phyloP scores from a whole-genome alignment of 371 early-diverging fungal genomes.

The Capniomyces stellatus region DNA sequence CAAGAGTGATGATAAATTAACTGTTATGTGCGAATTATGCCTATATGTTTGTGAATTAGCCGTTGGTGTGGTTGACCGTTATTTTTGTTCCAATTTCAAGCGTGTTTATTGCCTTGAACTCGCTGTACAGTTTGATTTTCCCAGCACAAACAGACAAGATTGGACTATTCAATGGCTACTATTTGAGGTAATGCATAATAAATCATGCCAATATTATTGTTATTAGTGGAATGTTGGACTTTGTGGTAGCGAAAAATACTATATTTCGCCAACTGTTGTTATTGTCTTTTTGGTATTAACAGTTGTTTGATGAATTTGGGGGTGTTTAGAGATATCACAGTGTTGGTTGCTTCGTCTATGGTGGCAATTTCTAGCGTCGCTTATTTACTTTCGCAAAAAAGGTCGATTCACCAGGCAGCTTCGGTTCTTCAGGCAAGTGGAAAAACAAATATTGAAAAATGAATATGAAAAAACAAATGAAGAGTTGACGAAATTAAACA shows the following conservation, averaged over 20 bases:
- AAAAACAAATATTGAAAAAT: background rate
- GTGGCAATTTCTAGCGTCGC: background rate
- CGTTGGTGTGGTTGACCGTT: background rate
- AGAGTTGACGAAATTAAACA: background rate
- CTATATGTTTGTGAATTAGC: background rate
- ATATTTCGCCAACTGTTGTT: background rate
- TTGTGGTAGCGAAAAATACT: background rate
- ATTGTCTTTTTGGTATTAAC: background rate
- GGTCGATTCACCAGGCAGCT: background rate
- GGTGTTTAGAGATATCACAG: background rate
- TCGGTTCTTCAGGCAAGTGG: background rate
- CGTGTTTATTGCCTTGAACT: background rate
- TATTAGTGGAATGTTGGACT: background rate
- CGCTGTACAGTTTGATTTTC: background rate
- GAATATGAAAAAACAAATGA: background rate
- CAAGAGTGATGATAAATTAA: background rate
- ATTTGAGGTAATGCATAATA: background rate
- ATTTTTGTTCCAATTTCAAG: background rate
- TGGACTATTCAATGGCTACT: background rate
- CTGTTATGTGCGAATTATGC: background rate
- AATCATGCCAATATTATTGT: background rate
- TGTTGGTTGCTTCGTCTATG: background rate
- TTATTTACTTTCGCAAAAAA: background rate
- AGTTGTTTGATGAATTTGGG: background rate
- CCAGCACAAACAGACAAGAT: background rate